These are phyloP conservation scores for Rhododendron mucronatum DNA, from an alignment of 148 eudicot species.

Conservation along the genomic window DNA sequence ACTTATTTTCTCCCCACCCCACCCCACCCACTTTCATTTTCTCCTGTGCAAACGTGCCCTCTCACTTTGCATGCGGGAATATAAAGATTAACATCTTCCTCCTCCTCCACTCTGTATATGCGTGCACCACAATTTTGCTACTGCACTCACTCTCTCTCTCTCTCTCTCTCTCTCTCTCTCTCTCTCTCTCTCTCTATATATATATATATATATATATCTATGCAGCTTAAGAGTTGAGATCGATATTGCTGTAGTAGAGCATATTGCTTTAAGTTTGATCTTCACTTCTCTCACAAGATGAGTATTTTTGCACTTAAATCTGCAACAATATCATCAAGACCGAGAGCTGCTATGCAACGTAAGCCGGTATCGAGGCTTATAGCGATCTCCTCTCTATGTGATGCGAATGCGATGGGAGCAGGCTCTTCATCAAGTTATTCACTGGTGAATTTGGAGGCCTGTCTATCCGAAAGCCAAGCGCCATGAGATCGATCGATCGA, in stretches of 20 bases:
- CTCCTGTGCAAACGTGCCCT: slow-evolving; percentile 13
- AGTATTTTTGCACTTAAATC: background rate
- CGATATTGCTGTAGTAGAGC: background rate
- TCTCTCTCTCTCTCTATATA: no score
- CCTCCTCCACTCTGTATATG: background rate
- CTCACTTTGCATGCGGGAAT: slow-evolving; percentile 24
- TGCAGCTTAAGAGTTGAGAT: background rate
- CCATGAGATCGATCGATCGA: slow-evolving; percentile 9
- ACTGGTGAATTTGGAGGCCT: background rate
- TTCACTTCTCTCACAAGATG: background rate
- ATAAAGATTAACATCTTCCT: background rate
- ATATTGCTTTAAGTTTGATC: background rate
- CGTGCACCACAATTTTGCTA: background rate
- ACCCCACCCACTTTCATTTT: slow-evolving; percentile 10
- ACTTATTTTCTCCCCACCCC: background rate
- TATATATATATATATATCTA: background rate
- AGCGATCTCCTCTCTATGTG: background rate
- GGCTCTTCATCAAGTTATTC: background rate
- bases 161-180: no score
- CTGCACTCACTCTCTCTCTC: no score
- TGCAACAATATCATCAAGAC: background rate
- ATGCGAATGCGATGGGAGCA: background rate
- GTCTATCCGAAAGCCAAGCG: background rate
- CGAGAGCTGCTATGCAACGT: background rate
- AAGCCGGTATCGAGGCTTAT: background rate